Percentiles rank a stretch among this genome's conserved stretches.
Evolutionary conservation across 1,139 yeast genomes (phyloP).

Genomic region (Blastobotrys illinoisensis): DNA sequence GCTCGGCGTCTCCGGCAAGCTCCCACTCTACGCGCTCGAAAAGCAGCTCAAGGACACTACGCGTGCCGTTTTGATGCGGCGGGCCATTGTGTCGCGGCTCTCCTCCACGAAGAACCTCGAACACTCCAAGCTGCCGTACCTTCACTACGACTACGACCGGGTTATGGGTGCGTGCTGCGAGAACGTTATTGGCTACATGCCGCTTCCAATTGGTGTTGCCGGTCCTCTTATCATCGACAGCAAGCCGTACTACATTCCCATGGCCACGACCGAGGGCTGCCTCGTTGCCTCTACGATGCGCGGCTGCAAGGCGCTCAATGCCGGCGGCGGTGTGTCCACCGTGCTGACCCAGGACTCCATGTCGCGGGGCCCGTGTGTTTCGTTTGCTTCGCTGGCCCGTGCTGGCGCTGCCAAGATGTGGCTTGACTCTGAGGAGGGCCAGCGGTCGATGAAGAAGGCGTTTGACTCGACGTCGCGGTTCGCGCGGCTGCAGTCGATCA

Average conservation of each 20-base stretch:
- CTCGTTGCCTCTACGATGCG: conserved; percentile 97
- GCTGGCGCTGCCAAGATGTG: conserved; percentile 95
- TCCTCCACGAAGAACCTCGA: conserved; percentile 81
- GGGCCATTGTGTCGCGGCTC: conserved; percentile 79
- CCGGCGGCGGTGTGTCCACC: conserved; percentile 94
- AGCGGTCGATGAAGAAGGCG: conserved; percentile 71
- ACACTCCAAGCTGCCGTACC: conserved; percentile 67
- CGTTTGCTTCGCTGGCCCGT: conserved; percentile 72
- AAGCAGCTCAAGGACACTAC: conserved; percentile 81
- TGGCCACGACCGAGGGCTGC: conserved; percentile 99
- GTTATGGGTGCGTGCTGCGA: conserved; percentile 99
- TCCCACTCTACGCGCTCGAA: conserved; percentile 91
- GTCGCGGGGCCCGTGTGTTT: conserved; percentile 98
- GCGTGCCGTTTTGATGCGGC: conserved; percentile 89
- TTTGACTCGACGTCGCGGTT: conserved; percentile 96
- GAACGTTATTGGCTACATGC: conserved; percentile 94
- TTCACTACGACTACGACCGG: conserved; percentile 84
- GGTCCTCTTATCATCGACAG: conserved; percentile 94
- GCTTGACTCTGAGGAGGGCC: conserved; percentile 96
- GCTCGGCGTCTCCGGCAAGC: conserved; percentile 67
- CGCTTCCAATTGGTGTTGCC: conserved; percentile 94
- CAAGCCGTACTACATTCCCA: conserved; percentile 81
- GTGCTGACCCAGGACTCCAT: conserved; percentile 94
- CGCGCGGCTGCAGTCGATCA: conserved; percentile 86
- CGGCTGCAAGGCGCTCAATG: conserved; percentile 96